These are phyloP conservation scores for Trifolium pratense DNA, from an alignment of 306 rosid genomes.

Conservation along the genomic window DNA sequence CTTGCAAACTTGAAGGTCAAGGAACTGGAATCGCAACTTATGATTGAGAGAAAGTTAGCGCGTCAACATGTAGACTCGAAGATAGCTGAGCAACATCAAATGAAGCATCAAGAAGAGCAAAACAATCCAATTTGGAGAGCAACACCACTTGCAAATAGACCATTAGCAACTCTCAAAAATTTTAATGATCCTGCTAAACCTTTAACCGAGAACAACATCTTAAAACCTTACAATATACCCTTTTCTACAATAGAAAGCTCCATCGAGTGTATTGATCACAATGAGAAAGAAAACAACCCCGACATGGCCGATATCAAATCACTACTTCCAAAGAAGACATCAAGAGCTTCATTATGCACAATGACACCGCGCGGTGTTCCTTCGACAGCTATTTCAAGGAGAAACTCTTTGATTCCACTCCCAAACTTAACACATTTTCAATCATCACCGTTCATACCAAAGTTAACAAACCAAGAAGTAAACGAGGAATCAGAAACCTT, in stretches of 20 bases:
- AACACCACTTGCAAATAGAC: slow-evolving; percentile 55
- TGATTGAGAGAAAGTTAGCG: slow-evolving; percentile 92
- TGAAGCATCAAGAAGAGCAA: slow-evolving; percentile 75
- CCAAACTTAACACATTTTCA: slow-evolving; percentile 62
- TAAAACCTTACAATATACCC: slow-evolving; percentile 51
- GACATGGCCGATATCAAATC: slow-evolving; percentile 55
- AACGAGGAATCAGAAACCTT: slow-evolving; percentile 53
- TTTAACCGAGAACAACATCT: slow-evolving; percentile 61
- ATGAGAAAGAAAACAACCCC: slow-evolving; percentile 90
- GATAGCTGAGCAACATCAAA: slow-evolving; percentile 90
- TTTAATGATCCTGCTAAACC: slow-evolving; percentile 60
- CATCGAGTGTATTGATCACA: slow-evolving; percentile 56
- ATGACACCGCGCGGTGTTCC: slow-evolving; percentile 59
- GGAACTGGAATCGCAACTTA: slow-evolving; percentile 91
- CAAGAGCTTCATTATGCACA: slow-evolving; percentile 79
- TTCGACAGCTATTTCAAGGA: slow-evolving; percentile 62
- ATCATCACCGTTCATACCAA: slow-evolving; percentile 50
- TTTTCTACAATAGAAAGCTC: slow-evolving; percentile 61
- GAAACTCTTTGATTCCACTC: slow-evolving; percentile 86
- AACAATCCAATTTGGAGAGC: slow-evolving; percentile 49
- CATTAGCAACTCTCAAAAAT: slow-evolving; percentile 60
- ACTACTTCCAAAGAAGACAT: slow-evolving; percentile 64
- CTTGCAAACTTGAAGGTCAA: slow-evolving; percentile 58
- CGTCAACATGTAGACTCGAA: slow-evolving; percentile 91
- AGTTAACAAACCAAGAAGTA: slow-evolving; percentile 56